Percentiles rank a stretch among this genome's conserved stretches.
These are phyloP conservation scores for Candolleomyces eurysporus DNA, from an alignment of 768 basidiomycete genomes.

Conservation along the genomic window DNA sequence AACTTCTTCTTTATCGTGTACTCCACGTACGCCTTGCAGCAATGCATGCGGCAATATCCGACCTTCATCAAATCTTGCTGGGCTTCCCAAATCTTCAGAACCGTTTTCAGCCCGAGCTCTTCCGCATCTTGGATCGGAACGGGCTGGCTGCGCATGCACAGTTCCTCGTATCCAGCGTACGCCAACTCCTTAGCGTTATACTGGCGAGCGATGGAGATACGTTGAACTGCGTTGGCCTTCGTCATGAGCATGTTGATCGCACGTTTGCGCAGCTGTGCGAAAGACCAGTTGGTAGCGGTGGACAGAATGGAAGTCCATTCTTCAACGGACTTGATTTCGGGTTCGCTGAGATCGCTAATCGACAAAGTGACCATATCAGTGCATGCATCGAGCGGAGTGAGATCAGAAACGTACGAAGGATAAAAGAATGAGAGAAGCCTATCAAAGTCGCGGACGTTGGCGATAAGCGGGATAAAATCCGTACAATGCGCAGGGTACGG, in stretches of 20 bases:
- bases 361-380: not conserved
- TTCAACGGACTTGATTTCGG: slow-evolving; percentile 13
- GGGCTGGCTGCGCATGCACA: slow-evolving; percentile 20
- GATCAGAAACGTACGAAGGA: slow-evolving; percentile 36
- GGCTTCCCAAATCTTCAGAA: slow-evolving; percentile 15
- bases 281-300: slow-evolving; percentile 25
- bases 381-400: not conserved
- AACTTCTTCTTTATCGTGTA: not conserved
- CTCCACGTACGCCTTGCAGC: not conserved
- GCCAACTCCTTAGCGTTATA: slow-evolving; percentile 26
- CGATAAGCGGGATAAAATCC: slow-evolving; percentile 32
- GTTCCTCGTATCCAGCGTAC: slow-evolving; percentile 25
- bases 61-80: not conserved
- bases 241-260: slow-evolving; percentile 20
- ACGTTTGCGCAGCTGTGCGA: slow-evolving; percentile 21
- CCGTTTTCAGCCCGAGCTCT: slow-evolving; percentile 11
- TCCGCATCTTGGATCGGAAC: slow-evolving; percentile 12
- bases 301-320: slow-evolving; percentile 30
- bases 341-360: slow-evolving; percentile 11
- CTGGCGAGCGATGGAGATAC: slow-evolving; percentile 17
- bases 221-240: slow-evolving; percentile 17
- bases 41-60: not conserved
- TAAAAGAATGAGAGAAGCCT: slow-evolving; percentile 53
- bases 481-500: slow-evolving; percentile 52
- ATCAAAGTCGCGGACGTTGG: slow-evolving; percentile 36